Evolutionary conservation across 75 land plant species (phyloP), one percentile per base, ranked within the genome.

Genomic region (Adiantum capillusveneris): DNA sequence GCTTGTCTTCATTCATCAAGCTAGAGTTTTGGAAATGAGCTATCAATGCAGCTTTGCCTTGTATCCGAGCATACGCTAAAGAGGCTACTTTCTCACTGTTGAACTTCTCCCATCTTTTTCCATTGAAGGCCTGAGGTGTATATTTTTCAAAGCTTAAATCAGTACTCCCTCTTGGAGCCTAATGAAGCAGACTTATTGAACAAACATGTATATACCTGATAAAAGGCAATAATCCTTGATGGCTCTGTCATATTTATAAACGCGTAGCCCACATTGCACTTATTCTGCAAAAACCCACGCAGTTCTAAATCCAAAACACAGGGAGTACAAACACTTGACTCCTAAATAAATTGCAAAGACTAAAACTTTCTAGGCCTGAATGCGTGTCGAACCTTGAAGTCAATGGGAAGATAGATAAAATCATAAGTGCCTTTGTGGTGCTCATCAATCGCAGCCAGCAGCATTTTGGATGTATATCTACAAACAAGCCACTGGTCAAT

Each of bases 51-150:
- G 79, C 49, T 60, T 88, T 88, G 28, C 94, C 94, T 54, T 88
- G 94, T 48, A 88, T 88, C 16, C 94, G 67, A 42, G 94, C 94
- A 75, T 85, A 88, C 49, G 94, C 89, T 34, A 85, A 64, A 18
- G 94, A 75, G 29, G 94, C 94, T 34, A 88, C 89, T 69, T 88
- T 88, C 69, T 88, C 94, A 65, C 89, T 88, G 59, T 88, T 88
- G 52, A 88, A 88, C 63, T 88, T 88, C 66, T 88, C 94, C 94
- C 94, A 88, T 59, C 79, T 85, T 48, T 88, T 88, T 3, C 94
- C 90, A 73, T 85, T 82, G 25, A 88, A 88, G 56, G 90, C 68
- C 86, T 88, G 73, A 56, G 18, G 18, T 12, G 27, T 24, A 9
- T 11, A 31, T 18, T 7, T 29, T 28, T 56, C n/a, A 13, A 56